A percentile compares a stretch with the other conserved stretches of the same genome.
phyloP scores from a whole-genome alignment of 1,284 basidiomycete species.

The Marasmius tenuissimus region DNA sequence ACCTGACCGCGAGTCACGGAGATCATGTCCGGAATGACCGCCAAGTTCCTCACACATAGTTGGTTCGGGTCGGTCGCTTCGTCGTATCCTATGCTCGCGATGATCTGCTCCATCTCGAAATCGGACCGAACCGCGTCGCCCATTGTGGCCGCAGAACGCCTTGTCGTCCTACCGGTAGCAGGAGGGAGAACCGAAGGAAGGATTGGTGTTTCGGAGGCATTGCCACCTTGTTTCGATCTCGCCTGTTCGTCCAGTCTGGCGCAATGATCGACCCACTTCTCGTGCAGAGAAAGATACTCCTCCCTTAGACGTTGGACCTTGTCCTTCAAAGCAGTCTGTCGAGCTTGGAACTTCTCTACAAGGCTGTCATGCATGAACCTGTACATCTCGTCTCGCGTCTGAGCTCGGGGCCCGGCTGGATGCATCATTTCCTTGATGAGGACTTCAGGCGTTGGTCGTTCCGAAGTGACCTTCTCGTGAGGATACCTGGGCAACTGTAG shows the following conservation, averaged over 20 bases:
- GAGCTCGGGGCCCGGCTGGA: constrained; percentile 29
- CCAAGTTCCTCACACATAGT: constrained; percentile 86
- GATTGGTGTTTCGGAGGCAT: constrained; percentile 32
- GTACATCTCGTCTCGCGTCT: constrained; percentile 37
- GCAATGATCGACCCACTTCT: constrained; percentile 74
- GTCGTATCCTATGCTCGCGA: constrained; percentile 89
- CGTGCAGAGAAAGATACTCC: constrained; percentile 71
- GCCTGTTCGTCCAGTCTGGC: constrained; percentile 55
- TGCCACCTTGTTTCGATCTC: constrained; percentile 17
- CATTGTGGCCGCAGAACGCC: constrained; percentile 67
- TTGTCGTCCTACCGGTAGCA: constrained; percentile 64
- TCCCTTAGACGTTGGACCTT: constrained; percentile 59
- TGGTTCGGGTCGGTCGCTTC: constrained; percentile 91
- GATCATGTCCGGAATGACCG: constrained; percentile 91
- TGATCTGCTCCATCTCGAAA: constrained; percentile 96
- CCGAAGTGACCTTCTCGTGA: constrained; percentile 28
- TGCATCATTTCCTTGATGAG: constrained; percentile 47
- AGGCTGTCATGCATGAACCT: constrained; percentile 46
- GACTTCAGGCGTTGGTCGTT: constrained; percentile 33
- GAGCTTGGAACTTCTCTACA: constrained; percentile 51
- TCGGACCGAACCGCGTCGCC: constrained; percentile 94
- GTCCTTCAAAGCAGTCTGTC: constrained; percentile 47
- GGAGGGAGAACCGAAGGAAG: constrained; percentile 51
- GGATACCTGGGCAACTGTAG: constrained; percentile 38
- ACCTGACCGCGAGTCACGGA: constrained; percentile 63